Percentiles rank a stretch among this genome's conserved stretches.
Conservation (phyloP, 257 asterid species). For the Anisodus acutangulus region DNA sequence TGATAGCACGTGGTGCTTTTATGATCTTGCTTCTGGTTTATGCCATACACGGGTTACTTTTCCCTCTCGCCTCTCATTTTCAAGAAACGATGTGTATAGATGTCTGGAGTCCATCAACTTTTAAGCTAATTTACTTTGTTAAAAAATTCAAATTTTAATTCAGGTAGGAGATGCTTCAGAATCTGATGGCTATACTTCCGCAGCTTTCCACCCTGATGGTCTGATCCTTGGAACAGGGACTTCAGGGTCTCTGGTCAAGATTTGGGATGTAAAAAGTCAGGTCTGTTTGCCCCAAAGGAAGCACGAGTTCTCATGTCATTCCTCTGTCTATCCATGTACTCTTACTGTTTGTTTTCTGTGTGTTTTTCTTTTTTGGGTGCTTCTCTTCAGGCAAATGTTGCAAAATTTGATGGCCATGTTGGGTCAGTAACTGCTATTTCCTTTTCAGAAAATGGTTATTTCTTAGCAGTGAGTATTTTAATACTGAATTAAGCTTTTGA, state of each 20-base stretch:
- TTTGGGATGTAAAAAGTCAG: constrained; percentile 99
- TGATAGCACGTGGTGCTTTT: constrained; percentile 96
- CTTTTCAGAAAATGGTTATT: constrained; percentile 98
- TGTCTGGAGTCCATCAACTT: neutral
- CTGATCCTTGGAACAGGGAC: constrained; percentile 98
- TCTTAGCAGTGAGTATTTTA: constrained; percentile 76
- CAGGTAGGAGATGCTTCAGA: constrained; percentile 83
- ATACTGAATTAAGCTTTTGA: constrained; percentile 15
- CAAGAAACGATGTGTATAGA: neutral
- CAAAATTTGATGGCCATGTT: constrained; percentile 81
- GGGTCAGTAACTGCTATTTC: constrained; percentile 90
- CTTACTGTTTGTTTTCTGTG: neutral
- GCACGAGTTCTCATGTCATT: neutral
- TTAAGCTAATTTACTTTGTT: constrained; percentile 21
- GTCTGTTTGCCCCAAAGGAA: constrained; percentile 41
- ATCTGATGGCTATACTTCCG: constrained; percentile 81
- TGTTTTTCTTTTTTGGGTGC: neutral
- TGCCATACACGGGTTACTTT: constrained; percentile 85
- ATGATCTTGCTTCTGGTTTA: constrained; percentile 85
- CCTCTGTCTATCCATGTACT: neutral
- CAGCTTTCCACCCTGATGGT: constrained; percentile 99
- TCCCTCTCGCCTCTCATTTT: constrained; percentile 26
- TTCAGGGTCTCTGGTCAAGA: constrained; percentile 68
- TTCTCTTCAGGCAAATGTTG: constrained; percentile 70
- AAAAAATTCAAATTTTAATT: constrained; percentile 27